phyloP scores from a whole-genome alignment of 106 monocot species.

The Amphibolis antarctica region DNA sequence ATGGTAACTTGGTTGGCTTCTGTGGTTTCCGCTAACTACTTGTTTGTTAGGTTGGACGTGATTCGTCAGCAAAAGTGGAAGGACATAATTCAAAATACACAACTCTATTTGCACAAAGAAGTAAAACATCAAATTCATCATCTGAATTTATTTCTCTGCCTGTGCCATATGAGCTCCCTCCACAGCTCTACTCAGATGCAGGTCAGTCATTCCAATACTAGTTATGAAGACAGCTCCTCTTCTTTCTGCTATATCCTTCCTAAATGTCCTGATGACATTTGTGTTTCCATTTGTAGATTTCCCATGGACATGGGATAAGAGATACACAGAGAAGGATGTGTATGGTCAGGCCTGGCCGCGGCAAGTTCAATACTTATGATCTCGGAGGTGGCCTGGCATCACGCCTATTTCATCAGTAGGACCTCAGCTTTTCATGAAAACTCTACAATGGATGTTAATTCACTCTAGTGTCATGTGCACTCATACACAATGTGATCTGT shows the following conservation, averaged over 20 bases:
- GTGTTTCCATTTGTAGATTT: slow-evolving; percentile 38
- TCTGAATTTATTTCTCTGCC: slow-evolving; percentile 46
- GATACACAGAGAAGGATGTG: slow-evolving; percentile 78
- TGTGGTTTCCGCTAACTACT: not conserved
- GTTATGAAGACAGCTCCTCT: not conserved
- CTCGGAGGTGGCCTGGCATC: not conserved
- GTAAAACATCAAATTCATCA: slow-evolving; percentile 11
- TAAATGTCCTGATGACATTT: not conserved
- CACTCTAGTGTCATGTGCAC: too few species aligned
- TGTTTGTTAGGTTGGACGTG: not conserved
- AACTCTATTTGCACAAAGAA: slow-evolving; percentile 36
- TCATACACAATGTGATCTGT: too few species aligned
- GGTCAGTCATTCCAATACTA: slow-evolving; percentile 21
- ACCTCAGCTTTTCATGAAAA: not conserved
- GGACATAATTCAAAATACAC: slow-evolving; percentile 33
- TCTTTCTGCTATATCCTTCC: not conserved
- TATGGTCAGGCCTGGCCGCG: slow-evolving; percentile 74
- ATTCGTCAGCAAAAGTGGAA: slow-evolving; percentile 1
- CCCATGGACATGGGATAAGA: slow-evolving; percentile 92
- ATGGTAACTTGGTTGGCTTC: not conserved
- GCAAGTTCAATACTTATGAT: slow-evolving; percentile 15
- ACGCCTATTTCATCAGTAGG: not conserved
- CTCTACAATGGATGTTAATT: not conserved
- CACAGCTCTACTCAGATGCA: slow-evolving; percentile 62
- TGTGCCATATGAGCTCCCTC: slow-evolving; percentile 84